phyloP scores from a whole-genome alignment of 805 yeast species.

The Lachancea sp. region DNA sequence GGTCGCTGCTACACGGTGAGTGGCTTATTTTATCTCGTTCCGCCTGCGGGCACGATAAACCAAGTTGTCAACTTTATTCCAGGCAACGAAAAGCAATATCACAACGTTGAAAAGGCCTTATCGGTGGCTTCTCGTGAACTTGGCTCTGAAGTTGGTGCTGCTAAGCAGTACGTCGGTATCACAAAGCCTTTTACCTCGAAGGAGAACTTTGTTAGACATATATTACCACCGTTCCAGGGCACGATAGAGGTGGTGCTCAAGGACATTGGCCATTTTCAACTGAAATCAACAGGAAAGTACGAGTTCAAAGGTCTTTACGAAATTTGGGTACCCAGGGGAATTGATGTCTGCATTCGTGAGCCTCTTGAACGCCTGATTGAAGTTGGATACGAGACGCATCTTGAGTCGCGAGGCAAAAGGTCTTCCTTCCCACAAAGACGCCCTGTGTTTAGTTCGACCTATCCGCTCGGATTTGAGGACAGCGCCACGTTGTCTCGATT shows the following conservation, averaged over 20 bases:
- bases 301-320: conserved; percentile 35
- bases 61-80: conserved; percentile 43
- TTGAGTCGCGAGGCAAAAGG: conserved; percentile 30
- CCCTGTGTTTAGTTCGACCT: conserved; percentile 25
- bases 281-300: conserved; percentile 52
- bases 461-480: conserved; percentile 23
- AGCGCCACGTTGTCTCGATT: conserved; percentile 18
- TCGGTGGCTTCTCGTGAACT: conserved; percentile 20
- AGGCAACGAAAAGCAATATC: conserved; percentile 34
- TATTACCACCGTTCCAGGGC: conserved; percentile 68
- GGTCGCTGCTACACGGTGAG: conserved; percentile 48
- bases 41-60: conserved; percentile 46
- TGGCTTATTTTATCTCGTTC: conserved; percentile 52
- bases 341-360: conserved; percentile 48
- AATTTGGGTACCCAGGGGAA: conserved; percentile 50
- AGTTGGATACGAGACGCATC: conserved; percentile 29
- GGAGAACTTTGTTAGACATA: conserved; percentile 37
- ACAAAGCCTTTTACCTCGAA: conserved; percentile 10
- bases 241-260: conserved; percentile 57
- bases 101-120: conserved; percentile 32
- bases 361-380: conserved; percentile 36
- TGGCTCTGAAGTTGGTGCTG: conserved; percentile 25
- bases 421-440: conserved; percentile 22
- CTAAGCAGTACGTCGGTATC: conserved; percentile 29
- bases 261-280: conserved; percentile 55